A percentile compares a stretch with the other conserved stretches of the same genome.
These are phyloP conservation scores for Colletotrichum lentis DNA, from an alignment of 2,329 filamentous ascomycete species.

Conservation along the genomic window DNA sequence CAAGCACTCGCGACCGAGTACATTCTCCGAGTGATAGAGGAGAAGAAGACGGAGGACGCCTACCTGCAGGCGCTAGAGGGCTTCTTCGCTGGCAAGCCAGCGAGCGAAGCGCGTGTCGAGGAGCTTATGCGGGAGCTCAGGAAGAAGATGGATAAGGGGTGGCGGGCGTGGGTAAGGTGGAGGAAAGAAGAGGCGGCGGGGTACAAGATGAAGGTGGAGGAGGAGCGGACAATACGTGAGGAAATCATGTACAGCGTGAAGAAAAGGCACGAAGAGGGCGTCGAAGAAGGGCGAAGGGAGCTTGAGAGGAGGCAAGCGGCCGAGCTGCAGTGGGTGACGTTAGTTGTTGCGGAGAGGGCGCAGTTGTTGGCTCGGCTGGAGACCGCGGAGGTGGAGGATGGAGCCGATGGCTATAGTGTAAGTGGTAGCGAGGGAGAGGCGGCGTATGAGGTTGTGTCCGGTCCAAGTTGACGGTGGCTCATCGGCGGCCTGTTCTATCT, in stretches of 20 bases:
- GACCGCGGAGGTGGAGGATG: slow-evolving; percentile 53
- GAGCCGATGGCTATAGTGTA: slow-evolving; percentile 16
- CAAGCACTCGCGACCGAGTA: slow-evolving; percentile 52
- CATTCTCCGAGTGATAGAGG: slow-evolving; percentile 50
- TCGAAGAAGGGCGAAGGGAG: slow-evolving; percentile 45
- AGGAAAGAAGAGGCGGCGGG: slow-evolving; percentile 51
- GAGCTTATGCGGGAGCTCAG: slow-evolving; percentile 48
- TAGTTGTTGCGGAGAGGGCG: slow-evolving; percentile 55
- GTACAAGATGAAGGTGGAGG: slow-evolving; percentile 49
- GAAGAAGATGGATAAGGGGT: slow-evolving; percentile 53
- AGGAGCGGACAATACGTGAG: slow-evolving; percentile 51
- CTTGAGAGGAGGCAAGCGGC: slow-evolving; percentile 49
- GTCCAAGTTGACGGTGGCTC: slow-evolving; percentile 10
- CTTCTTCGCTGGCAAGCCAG: slow-evolving; percentile 47
- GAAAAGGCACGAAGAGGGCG: slow-evolving; percentile 42
- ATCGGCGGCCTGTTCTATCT: slow-evolving; percentile 7
- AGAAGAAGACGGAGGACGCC: slow-evolving; percentile 54
- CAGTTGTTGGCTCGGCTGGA: slow-evolving; percentile 54
- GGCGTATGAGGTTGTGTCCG: not conserved
- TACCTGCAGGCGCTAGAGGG: slow-evolving; percentile 52
- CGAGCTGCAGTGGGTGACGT: slow-evolving; percentile 58
- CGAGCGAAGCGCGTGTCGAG: slow-evolving; percentile 44
- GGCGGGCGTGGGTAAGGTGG: slow-evolving; percentile 53
- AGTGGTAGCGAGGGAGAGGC: not conserved
- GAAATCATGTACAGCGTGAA: slow-evolving; percentile 55